Evolutionary conservation across 2,329 filamentous ascomycete species (phyloP).

Genomic region (Sordariomycetes sp.): DNA sequence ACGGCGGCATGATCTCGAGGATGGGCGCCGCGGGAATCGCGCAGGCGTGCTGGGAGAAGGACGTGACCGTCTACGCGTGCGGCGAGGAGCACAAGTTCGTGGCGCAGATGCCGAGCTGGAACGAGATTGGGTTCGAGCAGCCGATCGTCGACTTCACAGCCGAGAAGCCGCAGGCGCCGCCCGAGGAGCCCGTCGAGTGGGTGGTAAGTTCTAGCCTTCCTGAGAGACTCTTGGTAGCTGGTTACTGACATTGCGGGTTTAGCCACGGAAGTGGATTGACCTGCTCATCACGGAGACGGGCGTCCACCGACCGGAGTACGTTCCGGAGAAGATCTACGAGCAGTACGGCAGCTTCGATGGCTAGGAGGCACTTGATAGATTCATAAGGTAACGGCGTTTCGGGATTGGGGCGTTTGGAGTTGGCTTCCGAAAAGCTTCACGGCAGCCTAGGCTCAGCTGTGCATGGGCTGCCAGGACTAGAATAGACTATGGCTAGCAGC

Average conservation of each 20-base stretch:
- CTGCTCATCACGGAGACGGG: slow-evolving; percentile 71
- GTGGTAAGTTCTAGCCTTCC: too few species aligned
- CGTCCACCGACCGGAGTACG: slow-evolving; percentile 59
- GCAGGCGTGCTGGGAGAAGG: slow-evolving; percentile 58
- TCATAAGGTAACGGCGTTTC: too few species aligned
- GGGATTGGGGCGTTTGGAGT: too few species aligned
- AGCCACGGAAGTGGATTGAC: slow-evolving; percentile 60
- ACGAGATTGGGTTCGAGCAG: slow-evolving; percentile 72
- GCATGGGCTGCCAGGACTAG: too few species aligned
- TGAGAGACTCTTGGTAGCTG: not conserved
- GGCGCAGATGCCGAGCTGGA: slow-evolving; percentile 67
- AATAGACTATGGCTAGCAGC: too few species aligned
- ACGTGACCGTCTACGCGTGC: slow-evolving; percentile 80
- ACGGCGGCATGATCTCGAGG: slow-evolving; percentile 84
- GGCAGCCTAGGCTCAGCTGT: too few species aligned
- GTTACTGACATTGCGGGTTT: slow-evolving; percentile 12
- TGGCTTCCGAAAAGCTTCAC: too few species aligned
- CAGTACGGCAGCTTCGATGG: slow-evolving; percentile 38
- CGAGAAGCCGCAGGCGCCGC: slow-evolving; percentile 30
- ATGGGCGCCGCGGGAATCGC: slow-evolving; percentile 84
- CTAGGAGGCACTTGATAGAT: too few species aligned
- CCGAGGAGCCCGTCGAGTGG: slow-evolving; percentile 57
- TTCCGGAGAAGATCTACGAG: slow-evolving; percentile 62
- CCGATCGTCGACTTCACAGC: slow-evolving; percentile 65
- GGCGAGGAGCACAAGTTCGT: slow-evolving; percentile 95